phyloP scores from a whole-genome alignment of 768 basidiomycete genomes.

The Rhodotorula babjevae region DNA sequence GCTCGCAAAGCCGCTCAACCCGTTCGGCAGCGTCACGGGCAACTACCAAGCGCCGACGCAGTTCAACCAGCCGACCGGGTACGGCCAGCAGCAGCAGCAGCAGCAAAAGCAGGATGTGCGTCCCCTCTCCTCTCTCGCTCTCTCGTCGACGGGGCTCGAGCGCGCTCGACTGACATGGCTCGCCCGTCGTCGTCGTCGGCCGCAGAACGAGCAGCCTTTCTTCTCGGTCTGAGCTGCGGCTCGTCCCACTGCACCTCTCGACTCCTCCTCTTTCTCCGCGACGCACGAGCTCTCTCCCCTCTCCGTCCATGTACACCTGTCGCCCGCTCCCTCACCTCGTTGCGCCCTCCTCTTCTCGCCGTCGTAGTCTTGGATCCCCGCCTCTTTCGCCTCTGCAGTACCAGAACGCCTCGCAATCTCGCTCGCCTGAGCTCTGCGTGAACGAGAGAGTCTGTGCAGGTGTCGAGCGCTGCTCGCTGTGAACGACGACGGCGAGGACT shows the following conservation, averaged over 20 bases:
- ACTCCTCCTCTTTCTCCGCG: no score
- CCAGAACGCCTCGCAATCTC: no score
- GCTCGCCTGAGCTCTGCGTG: no score
- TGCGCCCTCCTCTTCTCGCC: no score
- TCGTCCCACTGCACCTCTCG: neutral
- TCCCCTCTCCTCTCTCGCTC: neutral
- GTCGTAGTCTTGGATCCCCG: no score
- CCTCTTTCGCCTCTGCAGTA: no score
- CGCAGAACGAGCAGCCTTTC: conserved; percentile 28
- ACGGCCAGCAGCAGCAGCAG: conserved; percentile 19
- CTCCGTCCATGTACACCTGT: no score
- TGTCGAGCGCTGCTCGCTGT: no score
- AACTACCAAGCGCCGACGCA: conserved; percentile 26
- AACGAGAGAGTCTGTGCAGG: no score
- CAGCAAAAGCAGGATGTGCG: conserved; percentile 28
- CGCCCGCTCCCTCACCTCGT: no score
- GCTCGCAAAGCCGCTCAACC: conserved; percentile 28
- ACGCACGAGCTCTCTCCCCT: no score
- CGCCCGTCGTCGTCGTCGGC: neutral
- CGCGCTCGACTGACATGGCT: neutral
- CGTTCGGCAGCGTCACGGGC: conserved; percentile 15
- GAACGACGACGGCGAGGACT: neutral
- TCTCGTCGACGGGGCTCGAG: neutral
- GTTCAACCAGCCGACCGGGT: conserved; percentile 35
- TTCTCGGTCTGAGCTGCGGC: conserved; percentile 7